Evolutionary conservation across 371 early-diverging fungal genomes (phyloP).

Genomic region (Rhizopus delemar): DNA sequence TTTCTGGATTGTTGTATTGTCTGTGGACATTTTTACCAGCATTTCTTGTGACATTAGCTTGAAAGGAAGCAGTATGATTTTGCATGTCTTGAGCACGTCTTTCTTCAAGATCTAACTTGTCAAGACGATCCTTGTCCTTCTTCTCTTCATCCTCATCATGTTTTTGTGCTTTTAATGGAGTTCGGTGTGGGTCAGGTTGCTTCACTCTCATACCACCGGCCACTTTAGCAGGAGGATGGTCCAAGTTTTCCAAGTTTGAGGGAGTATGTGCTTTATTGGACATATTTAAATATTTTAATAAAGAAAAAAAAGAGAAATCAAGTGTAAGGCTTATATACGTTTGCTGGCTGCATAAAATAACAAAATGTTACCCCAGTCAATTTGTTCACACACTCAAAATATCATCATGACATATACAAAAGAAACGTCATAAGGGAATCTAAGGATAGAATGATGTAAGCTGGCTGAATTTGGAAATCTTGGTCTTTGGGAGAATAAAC

Average conservation of each 20-base stretch:
- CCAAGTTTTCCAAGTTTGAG: slow-evolving; percentile 3
- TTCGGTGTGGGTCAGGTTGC: slow-evolving; percentile 21
- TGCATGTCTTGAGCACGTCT: slow-evolving; percentile 28
- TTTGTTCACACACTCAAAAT: not conserved
- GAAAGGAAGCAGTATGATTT: slow-evolving; percentile 19
- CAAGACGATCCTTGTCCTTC: slow-evolving; percentile 8
- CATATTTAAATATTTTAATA: slow-evolving; percentile 13
- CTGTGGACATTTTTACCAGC: slow-evolving; percentile 22
- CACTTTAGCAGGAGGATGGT: slow-evolving; percentile 17
- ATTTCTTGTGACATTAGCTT: slow-evolving; percentile 17
- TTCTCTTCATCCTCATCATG: slow-evolving; percentile 10
- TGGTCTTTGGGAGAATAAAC: too few relatives aligned
- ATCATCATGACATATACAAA: slow-evolving; percentile 16
- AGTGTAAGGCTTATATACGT: slow-evolving; percentile 3
- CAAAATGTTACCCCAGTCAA: not conserved
- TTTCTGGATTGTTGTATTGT: slow-evolving; percentile 10
- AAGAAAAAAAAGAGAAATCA: not conserved
- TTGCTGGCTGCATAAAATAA: slow-evolving; percentile 10
- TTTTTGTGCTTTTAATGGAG: slow-evolving; percentile 9
- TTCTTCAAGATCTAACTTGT: slow-evolving; percentile 18
- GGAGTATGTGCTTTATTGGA: slow-evolving; percentile 1
- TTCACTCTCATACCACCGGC: slow-evolving; percentile 32
- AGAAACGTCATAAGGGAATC: not conserved
- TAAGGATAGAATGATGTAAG: too few relatives aligned
- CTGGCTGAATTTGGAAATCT: too few relatives aligned